Evolutionary conservation across 2,329 filamentous ascomycete genomes (phyloP), one percentile per base, ranked within the genome.

Genomic region (Ambrosiella xylebori): DNA sequence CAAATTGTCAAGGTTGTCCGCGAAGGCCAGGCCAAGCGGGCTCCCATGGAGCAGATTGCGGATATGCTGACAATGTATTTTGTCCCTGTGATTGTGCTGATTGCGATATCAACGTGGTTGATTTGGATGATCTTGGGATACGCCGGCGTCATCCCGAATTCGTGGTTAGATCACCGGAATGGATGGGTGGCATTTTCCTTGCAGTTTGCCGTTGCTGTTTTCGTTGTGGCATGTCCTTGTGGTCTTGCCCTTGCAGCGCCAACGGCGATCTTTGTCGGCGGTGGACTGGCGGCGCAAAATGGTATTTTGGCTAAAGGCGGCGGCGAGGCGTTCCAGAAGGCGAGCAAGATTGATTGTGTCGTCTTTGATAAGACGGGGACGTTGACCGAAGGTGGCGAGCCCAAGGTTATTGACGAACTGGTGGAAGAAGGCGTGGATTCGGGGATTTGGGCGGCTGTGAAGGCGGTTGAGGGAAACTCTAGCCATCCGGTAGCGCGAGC

Each of bases 321-420:
- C 19, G 88, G 88, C 39, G 86, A 90, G 66, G 88, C 87, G 0
- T 91, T 93, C 66, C 86, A 91, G 67, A 88, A 88, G 70, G 87
- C 87, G 3, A 89, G 85, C 66, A 79, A 78, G 9, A 76, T 90
- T 50, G 82, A 88, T 67, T 84, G 83, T 56, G 82, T 93, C 44
- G 85, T 93, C 0, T 93, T 94, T 66, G 88, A 94, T 74, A 93
- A 94, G 74, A 94, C 88, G 0, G 88, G 88, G 1, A 94, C 88
- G 0, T 71, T 94, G 59, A 93, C 88, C 0, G 73, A 84, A 64
- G 74, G 85, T 3, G 85, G 84, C 6, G 82, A 87, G 63, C 85
- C 86, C 0, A 78, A 74, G 36, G 81, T 91, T 19, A 86, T 80
- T 0, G 76, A 81, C 62, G 52, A 54, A 19, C 2, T 35, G 27